Base-by-base conservation (phyloP, 257 asterid genomes). In the Plantago elongata region DNA sequence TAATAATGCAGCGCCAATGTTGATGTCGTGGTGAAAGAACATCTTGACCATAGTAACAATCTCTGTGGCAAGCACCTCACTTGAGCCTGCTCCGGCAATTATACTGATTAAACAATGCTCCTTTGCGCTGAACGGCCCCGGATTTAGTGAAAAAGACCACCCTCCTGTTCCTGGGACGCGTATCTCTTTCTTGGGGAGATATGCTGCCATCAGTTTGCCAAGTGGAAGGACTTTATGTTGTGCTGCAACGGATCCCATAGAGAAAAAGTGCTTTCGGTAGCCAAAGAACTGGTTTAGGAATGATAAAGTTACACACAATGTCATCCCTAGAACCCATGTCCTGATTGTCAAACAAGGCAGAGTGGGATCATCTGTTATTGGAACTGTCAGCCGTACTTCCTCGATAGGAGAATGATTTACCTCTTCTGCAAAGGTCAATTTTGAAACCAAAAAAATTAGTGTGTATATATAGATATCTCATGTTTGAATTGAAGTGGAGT, bases 331-430 rank as follows among this genome's bases (percentile, higher is more conserved):
- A 3, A 73, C 55, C 85, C 80, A 76, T 75, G 68, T 69, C 27
- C 85, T 48, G 66, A 79, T 76, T 5, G 82, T 79, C 14, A 65
- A 51, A 0, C 60, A 77, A 11, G 78, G 75, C 30, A 44, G 61
- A 0, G 50, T 61, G 1, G 79, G 79, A 54, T 79, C 82, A 43
- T 79, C 85, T 17, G 79, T 77, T 50, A 73, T 73, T 5, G 80
- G 72, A 8, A 79, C 80, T 0, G 82, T 79, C n/a, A 79, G 9
- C 2, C 71, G 76, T 5, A 79, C 82, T 58, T 79, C 76, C 43
- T 68, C 64, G 13, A 79, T 34, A 1, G 74, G 64, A 11, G 59
- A 29, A 11, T 34, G 5, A 3, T 5, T 34, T 0, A 34, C 8
- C 40, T 1, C 40, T 7, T 34, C 40, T 34, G 40, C 40, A 34